Evolutionary conservation across 1,139 yeast species (phyloP).

Genomic region (Taphrina wiesneri): DNA sequence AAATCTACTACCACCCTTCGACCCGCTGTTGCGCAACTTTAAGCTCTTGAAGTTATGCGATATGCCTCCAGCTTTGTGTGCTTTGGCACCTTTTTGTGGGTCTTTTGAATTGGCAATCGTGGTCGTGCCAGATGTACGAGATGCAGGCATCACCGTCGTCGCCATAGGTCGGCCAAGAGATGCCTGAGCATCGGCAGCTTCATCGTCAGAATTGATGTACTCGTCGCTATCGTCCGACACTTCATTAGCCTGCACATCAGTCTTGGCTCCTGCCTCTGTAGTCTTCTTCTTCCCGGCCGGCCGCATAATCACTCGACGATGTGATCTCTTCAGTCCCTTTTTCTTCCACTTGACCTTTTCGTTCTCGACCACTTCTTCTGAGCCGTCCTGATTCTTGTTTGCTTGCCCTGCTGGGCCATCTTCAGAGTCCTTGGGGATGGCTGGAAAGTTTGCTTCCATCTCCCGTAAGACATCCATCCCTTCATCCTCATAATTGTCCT

Average conservation of each 20-base stretch:
- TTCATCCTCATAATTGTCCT: constrained; percentile 28
- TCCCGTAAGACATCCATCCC: constrained; percentile 27
- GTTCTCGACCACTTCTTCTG: neutral
- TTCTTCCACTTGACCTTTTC: constrained; percentile 31
- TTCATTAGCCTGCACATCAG: neutral
- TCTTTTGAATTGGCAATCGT: neutral
- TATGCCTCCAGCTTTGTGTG: neutral
- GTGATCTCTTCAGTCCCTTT: constrained; percentile 25
- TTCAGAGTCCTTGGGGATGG: neutral
- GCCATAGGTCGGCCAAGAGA: neutral
- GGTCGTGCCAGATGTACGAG: neutral
- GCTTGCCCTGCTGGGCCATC: neutral
- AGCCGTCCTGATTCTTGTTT: neutral
- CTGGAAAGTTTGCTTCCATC: constrained; percentile 9
- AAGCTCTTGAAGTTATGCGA: constrained; percentile 30
- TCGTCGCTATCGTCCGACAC: constrained; percentile 25
- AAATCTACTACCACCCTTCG: constrained; percentile 29
- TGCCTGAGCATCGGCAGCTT: constrained; percentile 13
- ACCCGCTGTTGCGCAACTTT: constrained; percentile 28
- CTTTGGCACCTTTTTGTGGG: neutral
- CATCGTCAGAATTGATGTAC: constrained; percentile 24
- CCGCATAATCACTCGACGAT: constrained; percentile 30
- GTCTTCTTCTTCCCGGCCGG: constrained; percentile 5
- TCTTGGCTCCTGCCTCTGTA: neutral
- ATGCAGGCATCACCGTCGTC: neutral